Evolutionary conservation across 2,329 filamentous ascomycete genomes (phyloP).

Genomic region (Elsinoe perseae): DNA sequence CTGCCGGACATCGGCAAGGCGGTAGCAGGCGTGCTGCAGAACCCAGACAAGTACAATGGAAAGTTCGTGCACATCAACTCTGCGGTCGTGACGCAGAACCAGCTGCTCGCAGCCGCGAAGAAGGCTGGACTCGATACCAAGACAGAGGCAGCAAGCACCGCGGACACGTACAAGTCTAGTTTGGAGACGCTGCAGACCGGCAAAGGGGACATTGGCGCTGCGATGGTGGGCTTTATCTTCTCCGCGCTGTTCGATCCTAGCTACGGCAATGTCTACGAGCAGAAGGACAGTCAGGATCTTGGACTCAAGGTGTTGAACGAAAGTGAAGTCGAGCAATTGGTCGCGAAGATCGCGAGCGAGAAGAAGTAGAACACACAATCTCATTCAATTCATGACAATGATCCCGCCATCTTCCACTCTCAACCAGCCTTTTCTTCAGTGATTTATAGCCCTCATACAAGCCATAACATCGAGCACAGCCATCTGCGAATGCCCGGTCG

Average conservation of each 20-base stretch:
- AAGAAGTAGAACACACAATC: neutral
- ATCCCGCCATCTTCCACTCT: too few relatives aligned
- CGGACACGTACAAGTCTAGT: slow-evolving; percentile 27
- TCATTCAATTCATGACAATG: neutral
- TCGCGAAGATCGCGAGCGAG: slow-evolving; percentile 25
- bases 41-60: slow-evolving; percentile 31
- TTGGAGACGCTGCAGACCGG: slow-evolving; percentile 27
- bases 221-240: slow-evolving; percentile 28
- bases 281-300: slow-evolving; percentile 33
- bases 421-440: too few relatives aligned
- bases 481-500: slow-evolving; percentile 26
- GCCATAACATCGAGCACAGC: slow-evolving; percentile 28
- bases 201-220: slow-evolving; percentile 8
- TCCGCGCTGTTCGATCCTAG: slow-evolving; percentile 24
- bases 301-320: slow-evolving; percentile 28
- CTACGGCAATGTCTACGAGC: slow-evolving; percentile 29
- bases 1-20: slow-evolving; percentile 29
- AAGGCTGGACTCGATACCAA: slow-evolving; percentile 21
- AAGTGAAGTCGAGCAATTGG: slow-evolving; percentile 25
- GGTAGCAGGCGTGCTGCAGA: slow-evolving; percentile 28
- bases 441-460: slow-evolving; percentile 21
- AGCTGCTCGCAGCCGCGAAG: slow-evolving; percentile 31
- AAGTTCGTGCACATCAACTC: slow-evolving; percentile 33
- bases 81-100: slow-evolving; percentile 31
- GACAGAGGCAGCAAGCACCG: slow-evolving; percentile 20